Conservation (phyloP, 345 rosid genomes). For the Hibiscus trionum region DNA sequence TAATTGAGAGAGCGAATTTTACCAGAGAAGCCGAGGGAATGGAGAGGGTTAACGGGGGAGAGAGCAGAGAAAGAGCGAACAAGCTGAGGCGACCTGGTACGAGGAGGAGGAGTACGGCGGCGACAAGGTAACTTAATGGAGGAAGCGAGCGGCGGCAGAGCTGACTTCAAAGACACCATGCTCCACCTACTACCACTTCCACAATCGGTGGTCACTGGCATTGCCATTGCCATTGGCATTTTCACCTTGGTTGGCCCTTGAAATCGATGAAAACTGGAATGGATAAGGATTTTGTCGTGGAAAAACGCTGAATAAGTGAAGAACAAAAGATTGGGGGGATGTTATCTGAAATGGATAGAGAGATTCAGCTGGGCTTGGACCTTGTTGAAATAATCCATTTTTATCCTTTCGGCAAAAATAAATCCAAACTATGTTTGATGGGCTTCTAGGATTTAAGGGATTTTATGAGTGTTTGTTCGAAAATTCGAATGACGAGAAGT, state of each 20-base stretch:
- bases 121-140: slow-evolving; percentile 29
- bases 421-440: too few relatives aligned
- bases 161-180: slow-evolving; percentile 54
- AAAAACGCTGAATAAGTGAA: not conserved
- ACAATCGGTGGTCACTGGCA: slow-evolving; percentile 31
- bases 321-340: not conserved
- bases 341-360: slow-evolving; percentile 29
- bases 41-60: slow-evolving; percentile 7
- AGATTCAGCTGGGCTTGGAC: slow-evolving; percentile 29
- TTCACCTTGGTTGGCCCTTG: not conserved
- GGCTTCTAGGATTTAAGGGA: too few relatives aligned
- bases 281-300: slow-evolving; percentile 11
- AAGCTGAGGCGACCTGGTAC: slow-evolving; percentile 12
- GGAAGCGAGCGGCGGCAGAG: slow-evolving; percentile 49
- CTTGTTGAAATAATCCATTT: too few relatives aligned
- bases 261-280: slow-evolving; percentile 8
- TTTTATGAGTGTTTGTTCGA: too few relatives aligned
- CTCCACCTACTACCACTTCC: slow-evolving; percentile 39
- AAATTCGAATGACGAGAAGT: too few relatives aligned
- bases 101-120: slow-evolving; percentile 17
- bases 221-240: slow-evolving; percentile 22
- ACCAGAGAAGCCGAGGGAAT: not conserved
- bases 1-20: not conserved
- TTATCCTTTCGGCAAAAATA: too few relatives aligned
- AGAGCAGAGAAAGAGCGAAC: slow-evolving; percentile 46